Evolutionary conservation across 2,329 filamentous ascomycete species (phyloP).

Genomic region (Tolypocladium paradoxum): DNA sequence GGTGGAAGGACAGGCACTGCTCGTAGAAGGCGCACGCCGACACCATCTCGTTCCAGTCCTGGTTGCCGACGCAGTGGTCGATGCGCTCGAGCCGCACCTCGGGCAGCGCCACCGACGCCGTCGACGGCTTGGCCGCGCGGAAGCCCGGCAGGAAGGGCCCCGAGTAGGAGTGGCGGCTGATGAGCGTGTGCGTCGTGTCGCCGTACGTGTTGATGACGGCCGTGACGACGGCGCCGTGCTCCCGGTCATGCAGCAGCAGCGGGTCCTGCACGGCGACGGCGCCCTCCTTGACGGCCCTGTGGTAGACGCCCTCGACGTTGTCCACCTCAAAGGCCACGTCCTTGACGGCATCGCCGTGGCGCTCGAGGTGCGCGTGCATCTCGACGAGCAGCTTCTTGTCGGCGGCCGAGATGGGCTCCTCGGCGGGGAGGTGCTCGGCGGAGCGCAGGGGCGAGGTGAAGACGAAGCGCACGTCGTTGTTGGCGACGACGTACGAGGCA

Average conservation of each 20-base stretch:
- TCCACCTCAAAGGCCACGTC: conserved; percentile 95
- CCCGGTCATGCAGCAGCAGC: conserved; percentile 39
- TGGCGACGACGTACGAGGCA: conserved; percentile 75
- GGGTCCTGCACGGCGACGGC: conserved; percentile 54
- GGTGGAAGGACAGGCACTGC: conserved; percentile 80
- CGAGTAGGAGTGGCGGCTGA: conserved; percentile 59
- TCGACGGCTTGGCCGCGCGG: conserved; percentile 37
- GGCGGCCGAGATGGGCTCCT: conserved; percentile 50
- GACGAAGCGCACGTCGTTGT: conserved; percentile 68
- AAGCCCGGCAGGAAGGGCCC: conserved; percentile 81
- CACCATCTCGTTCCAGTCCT: conserved; percentile 85
- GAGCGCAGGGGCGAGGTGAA: conserved; percentile 73
- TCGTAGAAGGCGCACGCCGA: conserved; percentile 67
- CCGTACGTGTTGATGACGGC: conserved; percentile 88
- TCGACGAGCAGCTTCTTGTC: conserved; percentile 59
- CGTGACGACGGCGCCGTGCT: conserved; percentile 55
- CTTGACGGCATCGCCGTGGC: conserved; percentile 88
- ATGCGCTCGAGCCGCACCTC: conserved; percentile 60
- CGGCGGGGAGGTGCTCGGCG: conserved; percentile 36
- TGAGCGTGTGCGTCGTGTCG: conserved; percentile 87
- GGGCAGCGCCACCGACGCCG: conserved; percentile 40
- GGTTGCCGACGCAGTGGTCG: conserved; percentile 96
- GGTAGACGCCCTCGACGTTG: conserved; percentile 70
- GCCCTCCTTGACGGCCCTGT: conserved; percentile 56
- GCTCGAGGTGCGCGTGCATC: conserved; percentile 73